phyloP scores from a whole-genome alignment of 768 basidiomycete genomes.

The Macrolepiota fuliginosa region DNA sequence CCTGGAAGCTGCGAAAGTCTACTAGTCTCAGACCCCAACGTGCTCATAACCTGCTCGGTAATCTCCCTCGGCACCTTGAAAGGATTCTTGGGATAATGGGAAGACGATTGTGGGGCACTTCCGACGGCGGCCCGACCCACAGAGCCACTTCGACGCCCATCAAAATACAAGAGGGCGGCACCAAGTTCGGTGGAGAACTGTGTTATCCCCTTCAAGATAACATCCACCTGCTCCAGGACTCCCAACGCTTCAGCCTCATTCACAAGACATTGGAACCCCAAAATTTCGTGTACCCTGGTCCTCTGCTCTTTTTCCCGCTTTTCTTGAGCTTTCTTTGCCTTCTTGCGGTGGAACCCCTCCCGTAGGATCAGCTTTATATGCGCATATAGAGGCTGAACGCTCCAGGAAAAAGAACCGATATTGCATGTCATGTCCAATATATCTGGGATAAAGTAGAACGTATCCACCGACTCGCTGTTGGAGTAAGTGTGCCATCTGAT shows the following conservation, averaged over 20 bases:
- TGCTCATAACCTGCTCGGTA: background rate
- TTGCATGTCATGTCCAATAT: background rate
- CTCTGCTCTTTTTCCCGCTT: background rate
- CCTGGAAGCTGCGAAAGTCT: background rate
- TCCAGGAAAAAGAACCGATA: background rate
- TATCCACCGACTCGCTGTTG: background rate
- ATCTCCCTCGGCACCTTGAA: background rate
- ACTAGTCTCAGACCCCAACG: background rate
- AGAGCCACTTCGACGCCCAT: background rate
- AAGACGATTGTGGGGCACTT: background rate
- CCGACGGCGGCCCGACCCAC: background rate
- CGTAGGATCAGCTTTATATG: background rate
- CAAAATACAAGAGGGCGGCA: background rate
- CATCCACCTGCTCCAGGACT: background rate
- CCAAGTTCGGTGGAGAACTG: background rate
- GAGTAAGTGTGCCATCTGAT: background rate
- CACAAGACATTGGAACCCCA: background rate
- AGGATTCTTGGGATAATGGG: background rate
- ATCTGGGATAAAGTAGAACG: background rate
- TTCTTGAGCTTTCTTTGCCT: background rate
- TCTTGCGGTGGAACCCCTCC: background rate
- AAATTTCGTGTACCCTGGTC: background rate
- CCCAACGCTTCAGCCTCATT: background rate
- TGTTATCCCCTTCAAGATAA: background rate
- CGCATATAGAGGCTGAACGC: background rate